Percentiles rank a stretch among this genome's conserved stretches.
phyloP scores from a whole-genome alignment of 352 stramenopile species.

The Peronospora farinosa region DNA sequence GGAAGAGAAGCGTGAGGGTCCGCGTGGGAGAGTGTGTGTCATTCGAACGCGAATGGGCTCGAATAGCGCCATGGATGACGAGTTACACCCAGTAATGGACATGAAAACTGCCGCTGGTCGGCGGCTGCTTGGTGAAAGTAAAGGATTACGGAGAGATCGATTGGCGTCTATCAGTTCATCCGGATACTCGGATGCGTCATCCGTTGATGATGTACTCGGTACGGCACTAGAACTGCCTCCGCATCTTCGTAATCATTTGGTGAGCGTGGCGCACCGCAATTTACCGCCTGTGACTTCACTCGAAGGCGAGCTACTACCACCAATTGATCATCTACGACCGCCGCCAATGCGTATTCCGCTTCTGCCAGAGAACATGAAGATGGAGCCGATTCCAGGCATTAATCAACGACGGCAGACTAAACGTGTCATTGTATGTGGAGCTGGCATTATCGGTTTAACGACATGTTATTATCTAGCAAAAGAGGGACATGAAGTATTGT shows the following conservation, averaged over 20 bases:
- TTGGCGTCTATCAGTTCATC: slow-evolving; percentile 35
- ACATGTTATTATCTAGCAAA: slow-evolving; percentile 84
- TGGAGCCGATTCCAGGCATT: slow-evolving; percentile 55
- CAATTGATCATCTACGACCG: slow-evolving; percentile 47
- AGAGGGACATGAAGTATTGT: slow-evolving; percentile 81
- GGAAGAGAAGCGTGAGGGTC: slow-evolving; percentile 2
- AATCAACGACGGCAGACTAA: slow-evolving; percentile 54
- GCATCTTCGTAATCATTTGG: slow-evolving; percentile 55
- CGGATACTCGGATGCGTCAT: slow-evolving; percentile 36
- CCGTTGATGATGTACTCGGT: slow-evolving; percentile 28
- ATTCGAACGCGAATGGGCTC: slow-evolving; percentile 29
- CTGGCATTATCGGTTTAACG: slow-evolving; percentile 79
- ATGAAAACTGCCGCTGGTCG: slow-evolving; percentile 27
- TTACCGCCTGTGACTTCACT: slow-evolving; percentile 23
- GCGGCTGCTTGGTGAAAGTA: slow-evolving; percentile 28
- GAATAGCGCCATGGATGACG: slow-evolving; percentile 42
- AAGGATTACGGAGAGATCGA: slow-evolving; percentile 30
- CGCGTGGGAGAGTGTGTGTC: slow-evolving; percentile 2
- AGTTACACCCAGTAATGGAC: slow-evolving; percentile 41
- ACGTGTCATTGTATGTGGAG: slow-evolving; percentile 80
- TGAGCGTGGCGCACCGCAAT: slow-evolving; percentile 34
- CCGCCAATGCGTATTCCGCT: slow-evolving; percentile 54
- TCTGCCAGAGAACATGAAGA: slow-evolving; percentile 59
- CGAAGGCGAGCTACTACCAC: slow-evolving; percentile 51
- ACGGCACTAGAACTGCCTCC: slow-evolving; percentile 40